Percentiles rank a stretch among this genome's conserved stretches.
Evolutionary conservation across 805 yeast species (phyloP).

Genomic region (Saccharomycopsis sp.): DNA sequence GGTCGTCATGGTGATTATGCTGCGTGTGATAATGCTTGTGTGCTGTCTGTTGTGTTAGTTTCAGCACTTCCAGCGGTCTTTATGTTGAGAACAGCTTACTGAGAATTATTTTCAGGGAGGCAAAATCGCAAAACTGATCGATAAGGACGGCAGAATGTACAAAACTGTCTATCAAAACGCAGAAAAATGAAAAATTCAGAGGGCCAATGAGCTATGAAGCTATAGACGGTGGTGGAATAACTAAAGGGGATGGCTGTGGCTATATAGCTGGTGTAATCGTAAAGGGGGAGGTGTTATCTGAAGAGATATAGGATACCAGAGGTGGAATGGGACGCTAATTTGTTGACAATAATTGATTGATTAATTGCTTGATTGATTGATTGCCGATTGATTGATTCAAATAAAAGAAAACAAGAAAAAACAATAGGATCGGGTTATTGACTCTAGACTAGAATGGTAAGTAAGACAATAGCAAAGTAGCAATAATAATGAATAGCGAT

Average conservation of each 20-base stretch:
- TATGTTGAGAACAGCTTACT: neutral
- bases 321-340: too few species aligned
- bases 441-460: neutral
- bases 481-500: too few species aligned
- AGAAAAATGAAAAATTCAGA: neutral
- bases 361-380: neutral
- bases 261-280: neutral
- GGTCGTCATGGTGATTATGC: slow-evolving; percentile 57
- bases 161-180: neutral
- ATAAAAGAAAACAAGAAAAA: neutral
- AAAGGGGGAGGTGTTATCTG: too few species aligned
- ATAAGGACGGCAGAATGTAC: neutral
- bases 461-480: too few species aligned
- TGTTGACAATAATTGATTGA: too few species aligned
- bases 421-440: neutral
- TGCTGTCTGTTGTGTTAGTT: neutral
- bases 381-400: neutral
- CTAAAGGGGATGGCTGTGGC: neutral
- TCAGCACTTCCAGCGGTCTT: neutral
- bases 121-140: neutral
- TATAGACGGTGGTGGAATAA: too few species aligned
- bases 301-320: too few species aligned
- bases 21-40: neutral
- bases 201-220: too few species aligned
- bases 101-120: neutral